Evolutionary conservation across 768 basidiomycete species (phyloP), one percentile per base, ranked within the genome.

Genomic region (Strobilomyces dryophilus): DNA sequence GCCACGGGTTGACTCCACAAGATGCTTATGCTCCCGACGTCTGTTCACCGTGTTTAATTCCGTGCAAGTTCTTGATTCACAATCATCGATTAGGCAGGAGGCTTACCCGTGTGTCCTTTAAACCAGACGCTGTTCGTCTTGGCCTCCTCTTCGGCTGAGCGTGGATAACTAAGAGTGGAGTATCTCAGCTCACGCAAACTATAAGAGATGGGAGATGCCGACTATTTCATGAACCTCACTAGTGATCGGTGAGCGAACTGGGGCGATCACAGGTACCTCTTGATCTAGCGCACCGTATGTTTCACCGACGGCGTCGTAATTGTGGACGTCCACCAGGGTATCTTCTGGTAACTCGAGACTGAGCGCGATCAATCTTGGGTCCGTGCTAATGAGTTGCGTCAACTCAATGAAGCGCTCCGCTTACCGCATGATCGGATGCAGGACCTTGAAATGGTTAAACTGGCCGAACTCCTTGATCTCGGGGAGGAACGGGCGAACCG

Each of bases 221-320:
- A 82, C 82, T 85, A 85, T 70, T 85, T 84, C 81, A 84, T 84
- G 64, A 79, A 83, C 43, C 83, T 74, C 7, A 79, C 83, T 84
- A 49, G 31, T 18, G 18, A 29, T 15, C 7, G 21, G 29, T 55
- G 24, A 53, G 53, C 12, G 14, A 44, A 12, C 21, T 5, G 11
- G 8, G 6, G 42, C 12, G 2, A 21, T 21, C 4, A 10, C 36
- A 20, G 9, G 12, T 5, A n/a, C 14, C 35, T 1, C 8, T 15
- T 9, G 9, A 41, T 26, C 8, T 8, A 26, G 60, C 66, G 21
- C 54, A 79, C 78, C 72, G 35, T 69, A 76, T 0, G 75, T 74
- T 57, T 77, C 77, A 2, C 76, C 73, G 8, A 68, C 55, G 5
- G 62, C 71, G 12, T 75, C 68, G 48, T 69, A 81, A 2, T 66